Evolutionary conservation across 2,329 filamentous ascomycete species (phyloP).

Genomic region (Aquanectria penicillioides): DNA sequence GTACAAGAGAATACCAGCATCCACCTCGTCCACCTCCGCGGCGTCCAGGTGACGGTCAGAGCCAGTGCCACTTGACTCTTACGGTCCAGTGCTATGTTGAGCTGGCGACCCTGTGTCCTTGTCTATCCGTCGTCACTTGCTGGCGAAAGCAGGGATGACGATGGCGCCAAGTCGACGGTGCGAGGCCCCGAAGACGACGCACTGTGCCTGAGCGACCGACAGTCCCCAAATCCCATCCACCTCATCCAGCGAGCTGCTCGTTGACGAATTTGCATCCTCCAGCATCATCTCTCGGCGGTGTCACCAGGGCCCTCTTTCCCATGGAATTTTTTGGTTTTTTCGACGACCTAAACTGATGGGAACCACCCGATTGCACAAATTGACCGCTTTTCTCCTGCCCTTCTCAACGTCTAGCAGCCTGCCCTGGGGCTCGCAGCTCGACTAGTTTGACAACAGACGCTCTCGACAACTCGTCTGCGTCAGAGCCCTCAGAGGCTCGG

Average conservation of each 20-base stretch:
- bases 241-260: not conserved
- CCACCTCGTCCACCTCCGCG: constrained; percentile 19
- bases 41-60: constrained; percentile 39
- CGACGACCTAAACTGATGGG: not conserved
- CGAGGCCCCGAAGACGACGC: constrained; percentile 28
- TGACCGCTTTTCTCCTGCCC: constrained; percentile 27
- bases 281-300: not conserved
- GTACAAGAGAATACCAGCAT: not conserved
- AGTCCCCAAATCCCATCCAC: too few species aligned
- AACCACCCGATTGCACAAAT: constrained; percentile 19
- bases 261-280: constrained; percentile 3
- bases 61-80: constrained; percentile 19
- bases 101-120: constrained; percentile 31
- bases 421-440: constrained; percentile 15
- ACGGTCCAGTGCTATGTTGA: constrained; percentile 25
- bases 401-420: constrained; percentile 11
- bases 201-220: constrained; percentile 32
- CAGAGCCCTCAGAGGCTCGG: constrained; percentile 18
- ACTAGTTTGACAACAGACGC: not conserved
- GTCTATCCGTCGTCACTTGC: constrained; percentile 35
- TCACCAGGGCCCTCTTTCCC: constrained; percentile 11
- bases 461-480: constrained; percentile 20
- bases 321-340: constrained; percentile 4
- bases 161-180: constrained; percentile 40
- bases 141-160: constrained; percentile 42